Conservation (phyloP, 805 yeast genomes). For the Monosporozyma servazzii region DNA sequence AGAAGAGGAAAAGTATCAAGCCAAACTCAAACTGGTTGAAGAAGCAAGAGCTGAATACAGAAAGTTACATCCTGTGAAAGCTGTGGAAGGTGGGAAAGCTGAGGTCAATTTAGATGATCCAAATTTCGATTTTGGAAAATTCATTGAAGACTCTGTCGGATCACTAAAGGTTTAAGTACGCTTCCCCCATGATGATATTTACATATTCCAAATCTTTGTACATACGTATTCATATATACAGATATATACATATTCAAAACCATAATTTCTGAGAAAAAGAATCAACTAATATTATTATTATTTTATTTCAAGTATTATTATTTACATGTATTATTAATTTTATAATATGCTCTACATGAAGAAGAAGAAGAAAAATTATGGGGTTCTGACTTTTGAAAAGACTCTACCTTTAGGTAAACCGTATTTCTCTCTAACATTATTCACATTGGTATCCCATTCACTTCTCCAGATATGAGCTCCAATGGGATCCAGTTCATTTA, state of each 20-base stretch:
- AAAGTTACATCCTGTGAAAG: slow-evolving; percentile 41
- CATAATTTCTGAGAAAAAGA: not conserved
- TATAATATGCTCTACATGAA: not conserved
- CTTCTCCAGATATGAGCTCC: slow-evolving; percentile 94
- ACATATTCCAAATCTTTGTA: not conserved
- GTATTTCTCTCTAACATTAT: slow-evolving; percentile 56
- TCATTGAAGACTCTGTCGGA: slow-evolving; percentile 56
- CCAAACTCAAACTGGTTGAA: slow-evolving; percentile 64
- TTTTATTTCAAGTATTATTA: not conserved
- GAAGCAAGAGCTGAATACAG: slow-evolving; percentile 89
- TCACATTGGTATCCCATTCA: slow-evolving; percentile 67
- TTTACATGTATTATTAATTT: not conserved
- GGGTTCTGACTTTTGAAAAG: slow-evolving; percentile 49
- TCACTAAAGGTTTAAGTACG: slow-evolving; percentile 31
- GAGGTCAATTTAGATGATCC: slow-evolving; percentile 73
- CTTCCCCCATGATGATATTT: not conserved
- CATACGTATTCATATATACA: not conserved
- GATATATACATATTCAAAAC: not conserved
- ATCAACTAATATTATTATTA: not conserved
- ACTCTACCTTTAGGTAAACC: slow-evolving; percentile 71
- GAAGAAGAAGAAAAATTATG: not conserved
- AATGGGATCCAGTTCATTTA: slow-evolving; percentile 54
- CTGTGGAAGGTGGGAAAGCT: slow-evolving; percentile 23
- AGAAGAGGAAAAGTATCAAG: slow-evolving; percentile 49
- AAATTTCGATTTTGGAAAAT: slow-evolving; percentile 73